phyloP scores from a whole-genome alignment of 139 green algal species.

The Desmodesmus armatus region DNA sequence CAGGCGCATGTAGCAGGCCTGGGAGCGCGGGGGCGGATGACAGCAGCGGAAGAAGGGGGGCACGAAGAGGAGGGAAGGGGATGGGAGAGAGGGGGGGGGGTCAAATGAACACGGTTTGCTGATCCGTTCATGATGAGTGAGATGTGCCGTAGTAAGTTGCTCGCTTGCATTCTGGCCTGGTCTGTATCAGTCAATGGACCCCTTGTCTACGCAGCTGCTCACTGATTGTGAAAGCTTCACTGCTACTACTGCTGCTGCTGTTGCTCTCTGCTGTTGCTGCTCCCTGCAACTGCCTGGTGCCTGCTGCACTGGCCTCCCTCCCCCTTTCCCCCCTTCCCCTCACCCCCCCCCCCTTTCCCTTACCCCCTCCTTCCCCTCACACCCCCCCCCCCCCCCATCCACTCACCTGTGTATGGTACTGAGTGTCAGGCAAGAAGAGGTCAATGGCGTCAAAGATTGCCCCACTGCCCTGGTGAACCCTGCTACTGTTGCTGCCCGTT shows the following conservation, averaged over 20 bases:
- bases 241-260: neutral
- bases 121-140: neutral
- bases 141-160: neutral
- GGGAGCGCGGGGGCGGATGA: no score
- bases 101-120: neutral
- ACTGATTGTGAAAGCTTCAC: neutral
- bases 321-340: neutral
- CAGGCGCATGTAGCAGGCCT: conserved; percentile 86
- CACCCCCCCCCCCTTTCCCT: no score
- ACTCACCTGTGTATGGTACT: conserved; percentile 77
- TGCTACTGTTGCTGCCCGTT: no score
- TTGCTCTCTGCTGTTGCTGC: neutral
- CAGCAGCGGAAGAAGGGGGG: neutral
- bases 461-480: conserved; percentile 75
- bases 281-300: neutral
- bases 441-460: conserved; percentile 91
- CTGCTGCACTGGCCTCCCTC: neutral
- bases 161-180: neutral
- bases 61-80: neutral
- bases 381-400: neutral
- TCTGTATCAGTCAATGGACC: neutral
- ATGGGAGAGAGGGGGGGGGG: neutral
- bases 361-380: no score
- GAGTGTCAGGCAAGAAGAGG: conserved; percentile 89
- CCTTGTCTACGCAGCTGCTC: neutral